A percentile compares a stretch with the other conserved stretches of the same genome.
Conservation (phyloP, 108 stramenopile genomes). For the Nitzschia sp. region DNA sequence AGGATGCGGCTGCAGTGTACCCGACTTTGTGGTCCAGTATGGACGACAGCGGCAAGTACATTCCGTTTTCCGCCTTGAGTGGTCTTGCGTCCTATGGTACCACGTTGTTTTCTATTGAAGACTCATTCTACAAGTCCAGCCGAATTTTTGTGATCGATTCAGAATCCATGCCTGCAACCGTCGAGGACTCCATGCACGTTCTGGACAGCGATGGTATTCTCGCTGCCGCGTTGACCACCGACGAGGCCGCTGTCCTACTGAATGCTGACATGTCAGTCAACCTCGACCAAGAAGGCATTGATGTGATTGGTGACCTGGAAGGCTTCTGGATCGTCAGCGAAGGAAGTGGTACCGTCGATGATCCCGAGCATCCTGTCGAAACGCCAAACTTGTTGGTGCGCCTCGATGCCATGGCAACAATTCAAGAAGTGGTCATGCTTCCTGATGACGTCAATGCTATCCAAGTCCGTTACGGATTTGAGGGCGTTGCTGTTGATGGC, state of each 20-base stretch:
- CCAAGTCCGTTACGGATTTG: conserved; percentile 61
- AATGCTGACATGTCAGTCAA: conserved; percentile 73
- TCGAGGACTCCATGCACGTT: conserved; percentile 36
- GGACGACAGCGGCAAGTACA: conserved; percentile 21
- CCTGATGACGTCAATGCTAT: conserved; percentile 46
- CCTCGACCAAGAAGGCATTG: conserved; percentile 74
- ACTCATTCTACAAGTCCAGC: conserved; percentile 51
- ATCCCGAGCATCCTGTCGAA: conserved; percentile 40
- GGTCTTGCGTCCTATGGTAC: conserved; percentile 42
- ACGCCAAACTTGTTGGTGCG: conserved; percentile 54
- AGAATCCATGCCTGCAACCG: conserved; percentile 17
- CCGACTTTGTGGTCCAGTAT: conserved; percentile 47
- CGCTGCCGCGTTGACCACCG: conserved; percentile 10
- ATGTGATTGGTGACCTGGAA: conserved; percentile 33
- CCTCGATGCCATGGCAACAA: conserved; percentile 36
- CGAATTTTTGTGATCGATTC: conserved; percentile 62
- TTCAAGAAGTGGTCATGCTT: conserved; percentile 48
- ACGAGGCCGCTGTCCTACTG: conserved; percentile 32
- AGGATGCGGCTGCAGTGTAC: conserved; percentile 34
- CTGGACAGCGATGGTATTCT: conserved; percentile 46
- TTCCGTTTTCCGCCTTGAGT: conserved; percentile 63
- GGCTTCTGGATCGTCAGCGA: conserved; percentile 70
- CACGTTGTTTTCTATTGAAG: conserved; percentile 60
- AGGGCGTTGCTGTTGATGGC: conserved; percentile 64
- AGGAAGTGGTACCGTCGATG: conserved; percentile 60